These are phyloP conservation scores for Phytophthora idaei DNA, from an alignment of 352 stramenopile species.

Conservation along the genomic window DNA sequence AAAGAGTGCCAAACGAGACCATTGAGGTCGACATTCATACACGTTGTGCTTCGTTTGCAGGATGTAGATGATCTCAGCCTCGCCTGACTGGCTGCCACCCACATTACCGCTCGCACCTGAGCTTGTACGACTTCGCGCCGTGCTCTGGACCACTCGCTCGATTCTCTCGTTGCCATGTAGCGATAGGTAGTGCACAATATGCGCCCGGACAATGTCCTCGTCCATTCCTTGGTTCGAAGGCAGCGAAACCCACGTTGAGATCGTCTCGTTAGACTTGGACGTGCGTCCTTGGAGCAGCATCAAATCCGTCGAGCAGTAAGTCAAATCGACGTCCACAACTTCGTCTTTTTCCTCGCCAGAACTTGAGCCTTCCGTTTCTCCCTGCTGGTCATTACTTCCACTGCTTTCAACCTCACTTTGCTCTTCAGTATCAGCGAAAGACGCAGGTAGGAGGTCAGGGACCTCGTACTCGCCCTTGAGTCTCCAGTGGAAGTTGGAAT, in stretches of 20 bases:
- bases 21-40: conserved; percentile 87
- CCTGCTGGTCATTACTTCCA: conserved; percentile 11
- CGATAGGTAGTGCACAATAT: conserved; percentile 82
- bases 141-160: conserved; percentile 72
- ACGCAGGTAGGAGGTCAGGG: conserved; percentile 47
- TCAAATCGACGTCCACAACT: conserved; percentile 63
- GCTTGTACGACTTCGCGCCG: conserved; percentile 26
- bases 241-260: conserved; percentile 85
- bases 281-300: conserved; percentile 77
- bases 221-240: conserved; percentile 69
- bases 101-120: conserved; percentile 14
- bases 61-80: conserved; percentile 80
- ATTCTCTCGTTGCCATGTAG: conserved; percentile 80
- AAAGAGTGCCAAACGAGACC: conserved; percentile 83
- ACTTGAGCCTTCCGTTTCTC: conserved; percentile 9
- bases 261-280: conserved; percentile 35
- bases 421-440: conserved; percentile 9
- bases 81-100: conserved; percentile 28
- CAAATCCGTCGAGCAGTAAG: conserved; percentile 83
- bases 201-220: conserved; percentile 54
- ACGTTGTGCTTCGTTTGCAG: conserved; percentile 82
- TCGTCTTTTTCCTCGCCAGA: conserved; percentile 26
- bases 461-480: conserved; percentile 73
- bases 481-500: conserved; percentile 84
- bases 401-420: conserved; percentile 11